A percentile compares a stretch with the other conserved stretches of the same genome.
Conservation (phyloP, 495 filamentous ascomycete species). For the Lophiotrema nucula region DNA sequence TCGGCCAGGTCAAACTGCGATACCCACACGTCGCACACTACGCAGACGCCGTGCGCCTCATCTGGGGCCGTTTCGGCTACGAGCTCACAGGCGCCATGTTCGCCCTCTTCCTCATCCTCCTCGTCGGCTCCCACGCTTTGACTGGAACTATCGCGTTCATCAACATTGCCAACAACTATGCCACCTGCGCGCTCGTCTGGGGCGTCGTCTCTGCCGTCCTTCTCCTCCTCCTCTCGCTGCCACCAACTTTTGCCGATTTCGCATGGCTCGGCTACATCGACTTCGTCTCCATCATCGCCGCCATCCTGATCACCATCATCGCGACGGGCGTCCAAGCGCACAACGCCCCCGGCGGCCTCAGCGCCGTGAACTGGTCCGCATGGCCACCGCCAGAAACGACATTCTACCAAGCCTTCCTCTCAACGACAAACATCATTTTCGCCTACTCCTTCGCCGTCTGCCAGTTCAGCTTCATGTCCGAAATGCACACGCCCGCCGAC, state of each 20-base stretch:
- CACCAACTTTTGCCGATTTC: slow-evolving; percentile 47
- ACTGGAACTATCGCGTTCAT: slow-evolving; percentile 37
- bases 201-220: slow-evolving; percentile 32
- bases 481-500: slow-evolving; percentile 69
- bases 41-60: slow-evolving; percentile 66
- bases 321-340: slow-evolving; percentile 31
- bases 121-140: slow-evolving; percentile 32
- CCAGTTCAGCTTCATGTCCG: slow-evolving; percentile 76
- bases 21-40: slow-evolving; percentile 70
- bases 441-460: slow-evolving; percentile 70
- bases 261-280: slow-evolving; percentile 46
- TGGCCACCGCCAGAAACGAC: slow-evolving; percentile 19
- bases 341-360: slow-evolving; percentile 38
- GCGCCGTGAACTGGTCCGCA: slow-evolving; percentile 38
- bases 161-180: slow-evolving; percentile 25
- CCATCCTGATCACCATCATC: slow-evolving; percentile 70
- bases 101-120: slow-evolving; percentile 28
- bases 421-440: slow-evolving; percentile 72
- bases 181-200: slow-evolving; percentile 33
- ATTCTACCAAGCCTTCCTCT: slow-evolving; percentile 51
- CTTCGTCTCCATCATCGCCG: slow-evolving; percentile 63
- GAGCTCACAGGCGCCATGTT: slow-evolving; percentile 34
- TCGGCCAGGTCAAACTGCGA: slow-evolving; percentile 72
- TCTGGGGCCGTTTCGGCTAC: slow-evolving; percentile 49
- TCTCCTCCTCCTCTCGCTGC: slow-evolving; percentile 32